Evolutionary conservation across 306 rosid genomes (phyloP).

Genomic region (Clitoria ternatea): DNA sequence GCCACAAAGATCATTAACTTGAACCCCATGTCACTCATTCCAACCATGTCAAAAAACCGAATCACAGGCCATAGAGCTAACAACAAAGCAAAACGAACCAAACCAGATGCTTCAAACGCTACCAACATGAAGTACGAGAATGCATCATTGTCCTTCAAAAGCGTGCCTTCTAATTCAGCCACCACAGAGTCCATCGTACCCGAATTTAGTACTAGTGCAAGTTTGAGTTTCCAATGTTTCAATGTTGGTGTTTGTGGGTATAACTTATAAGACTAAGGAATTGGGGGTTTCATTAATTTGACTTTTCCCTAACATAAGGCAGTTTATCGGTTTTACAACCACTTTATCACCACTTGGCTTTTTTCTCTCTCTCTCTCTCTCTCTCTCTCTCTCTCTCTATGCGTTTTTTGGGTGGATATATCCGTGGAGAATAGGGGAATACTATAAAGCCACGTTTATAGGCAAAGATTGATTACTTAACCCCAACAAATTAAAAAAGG

Average conservation of each 20-base stretch:
- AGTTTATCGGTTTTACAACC: slow-evolving; percentile 68
- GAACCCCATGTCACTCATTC: slow-evolving; percentile 36
- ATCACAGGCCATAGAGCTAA: slow-evolving; percentile 63
- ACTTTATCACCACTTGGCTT: not conserved
- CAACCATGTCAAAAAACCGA: slow-evolving; percentile 27
- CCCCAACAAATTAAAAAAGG: slow-evolving; percentile 47
- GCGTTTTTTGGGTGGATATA: slow-evolving; percentile 52
- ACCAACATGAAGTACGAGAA: slow-evolving; percentile 85
- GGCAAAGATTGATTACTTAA: slow-evolving; percentile 56
- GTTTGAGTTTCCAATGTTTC: not conserved
- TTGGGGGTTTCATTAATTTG: slow-evolving; percentile 9
- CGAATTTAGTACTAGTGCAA: too few relatives aligned
- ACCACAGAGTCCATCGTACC: slow-evolving; percentile 53
- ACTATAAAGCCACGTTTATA: slow-evolving; percentile 49
- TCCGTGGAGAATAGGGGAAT: slow-evolving; percentile 40
- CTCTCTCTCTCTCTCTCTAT: not conserved
- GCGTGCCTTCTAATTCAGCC: slow-evolving; percentile 84
- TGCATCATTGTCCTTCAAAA: slow-evolving; percentile 49
- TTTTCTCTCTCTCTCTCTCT: not conserved
- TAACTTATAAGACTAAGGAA: slow-evolving; percentile 6
- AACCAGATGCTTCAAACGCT: slow-evolving; percentile 81
- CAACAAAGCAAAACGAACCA: slow-evolving; percentile 63
- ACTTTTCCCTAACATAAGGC: slow-evolving; percentile 13
- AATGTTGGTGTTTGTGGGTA: slow-evolving; percentile 14
- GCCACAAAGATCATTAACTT: slow-evolving; percentile 66